These are phyloP conservation scores for Apiospora hydei DNA, from an alignment of 2,329 filamentous ascomycete genomes.

Conservation along the genomic window DNA sequence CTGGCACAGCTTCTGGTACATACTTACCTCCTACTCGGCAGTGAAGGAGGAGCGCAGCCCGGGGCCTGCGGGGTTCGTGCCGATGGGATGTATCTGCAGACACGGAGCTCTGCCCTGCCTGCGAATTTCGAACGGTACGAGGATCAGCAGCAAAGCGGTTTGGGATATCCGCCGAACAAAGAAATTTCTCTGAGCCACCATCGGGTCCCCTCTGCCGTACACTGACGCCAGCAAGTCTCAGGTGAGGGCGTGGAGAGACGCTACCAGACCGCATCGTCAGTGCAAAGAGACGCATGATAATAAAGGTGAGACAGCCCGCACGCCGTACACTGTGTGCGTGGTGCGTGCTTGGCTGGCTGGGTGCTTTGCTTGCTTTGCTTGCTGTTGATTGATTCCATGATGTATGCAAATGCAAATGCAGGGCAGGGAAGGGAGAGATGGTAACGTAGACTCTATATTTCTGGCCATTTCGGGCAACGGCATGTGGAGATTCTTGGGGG, in stretches of 20 bases:
- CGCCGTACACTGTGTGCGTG: neutral
- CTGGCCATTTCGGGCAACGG: neutral
- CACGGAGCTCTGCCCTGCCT: neutral
- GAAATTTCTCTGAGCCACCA: neutral
- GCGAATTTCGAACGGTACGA: neutral
- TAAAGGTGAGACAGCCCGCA: slow-evolving; percentile 15
- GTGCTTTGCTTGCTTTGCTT: neutral
- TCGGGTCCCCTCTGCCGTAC: neutral
- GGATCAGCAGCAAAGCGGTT: neutral
- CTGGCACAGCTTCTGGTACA: neutral
- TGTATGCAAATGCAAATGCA: neutral
- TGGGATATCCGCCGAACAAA: neutral
- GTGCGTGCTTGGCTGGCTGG: neutral
- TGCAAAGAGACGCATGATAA: slow-evolving; percentile 20
- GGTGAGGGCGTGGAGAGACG: slow-evolving; percentile 12
- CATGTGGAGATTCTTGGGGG: slow-evolving; percentile 6
- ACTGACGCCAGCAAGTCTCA: slow-evolving; percentile 11
- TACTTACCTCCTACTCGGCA: no score
- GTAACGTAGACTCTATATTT: slow-evolving; percentile 11
- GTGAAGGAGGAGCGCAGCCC: neutral
- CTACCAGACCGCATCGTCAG: slow-evolving; percentile 14
- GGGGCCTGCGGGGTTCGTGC: slow-evolving; percentile 8
- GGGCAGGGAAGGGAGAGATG: neutral
- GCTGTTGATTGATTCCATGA: neutral
- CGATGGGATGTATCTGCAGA: slow-evolving; percentile 4